Base-by-base conservation (phyloP, 192 early-diverging fungal species). In the Chytriomyces confervae region DNA sequence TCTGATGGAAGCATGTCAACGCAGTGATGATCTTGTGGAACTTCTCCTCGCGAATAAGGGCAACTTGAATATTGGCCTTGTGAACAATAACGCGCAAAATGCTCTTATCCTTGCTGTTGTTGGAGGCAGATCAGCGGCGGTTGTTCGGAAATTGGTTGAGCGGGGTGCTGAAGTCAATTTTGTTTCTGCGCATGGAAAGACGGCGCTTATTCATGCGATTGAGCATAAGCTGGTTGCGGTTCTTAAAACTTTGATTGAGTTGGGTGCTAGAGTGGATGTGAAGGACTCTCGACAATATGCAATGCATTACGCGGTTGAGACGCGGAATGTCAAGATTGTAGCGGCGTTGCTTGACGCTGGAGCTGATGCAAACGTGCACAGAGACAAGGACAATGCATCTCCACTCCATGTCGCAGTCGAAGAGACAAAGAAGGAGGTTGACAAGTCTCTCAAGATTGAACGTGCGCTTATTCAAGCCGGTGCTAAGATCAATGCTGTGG, bases 401-500 rank as follows among this genome's bases (percentile, higher is more conserved):
- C 83, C 89, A 47, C 77, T 89, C 6, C 89, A 89, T 66, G 68
- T 82, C n/a, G 86, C 89, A 2, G 77, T 89, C 24, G 73, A 87
- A 48, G 27, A 46, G 3, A 80, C 86, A 3, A 90, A 87, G 73
- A 48, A 46, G 7, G 87, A 85, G 24, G 77, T 81, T 7, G 85
- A 89, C 71, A 79, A 77, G 47, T 84, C 84, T 3, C 67, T 89
- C 11, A 69, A 75, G n/a, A 80, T 85, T 48, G 89, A 90, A 50
- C 84, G 79, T 9, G 43, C 85, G 5, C 76, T 90, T 1, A 45
- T 89, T 2, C 50, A 86, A 10, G 45, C 46, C 20, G 84, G 83
- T 29, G 85, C 89, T 11, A 79, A 48, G 2, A 36, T 87, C 5
- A 90, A 90, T 76, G 86, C 84, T 9, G 48, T 50, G 6, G 89